phyloP scores from a whole-genome alignment of 1,284 basidiomycete species.

The Singerocomus rubriflavus region DNA sequence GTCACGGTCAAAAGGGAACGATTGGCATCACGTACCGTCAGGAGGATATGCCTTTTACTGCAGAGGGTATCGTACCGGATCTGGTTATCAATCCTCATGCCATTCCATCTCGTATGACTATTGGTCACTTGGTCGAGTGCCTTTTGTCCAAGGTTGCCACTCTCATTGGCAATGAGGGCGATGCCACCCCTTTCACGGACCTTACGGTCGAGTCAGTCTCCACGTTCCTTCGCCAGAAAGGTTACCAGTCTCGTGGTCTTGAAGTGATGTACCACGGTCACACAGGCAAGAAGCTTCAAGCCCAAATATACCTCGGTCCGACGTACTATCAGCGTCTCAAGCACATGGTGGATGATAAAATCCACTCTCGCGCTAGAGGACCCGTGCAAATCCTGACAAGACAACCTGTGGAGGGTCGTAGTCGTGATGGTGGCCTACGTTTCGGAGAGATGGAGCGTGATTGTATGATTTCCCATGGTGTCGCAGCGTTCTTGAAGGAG shows the following conservation, averaged over 20 bases:
- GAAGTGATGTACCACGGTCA: slow-evolving; percentile 99
- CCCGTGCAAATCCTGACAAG: slow-evolving; percentile 97
- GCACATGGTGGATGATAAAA: slow-evolving; percentile 99
- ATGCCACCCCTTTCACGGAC: slow-evolving; percentile 98
- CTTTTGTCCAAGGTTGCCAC: slow-evolving; percentile 95
- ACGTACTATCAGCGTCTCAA: slow-evolving; percentile 99
- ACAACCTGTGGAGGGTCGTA: slow-evolving; percentile 99
- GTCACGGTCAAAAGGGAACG: slow-evolving; percentile 99
- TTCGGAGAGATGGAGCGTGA: slow-evolving; percentile 99
- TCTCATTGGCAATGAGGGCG: slow-evolving; percentile 93
- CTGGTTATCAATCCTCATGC: slow-evolving; percentile 99
- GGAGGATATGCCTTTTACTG: slow-evolving; percentile 99
- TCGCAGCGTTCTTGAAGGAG: slow-evolving; percentile 96
- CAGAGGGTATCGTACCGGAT: slow-evolving; percentile 94
- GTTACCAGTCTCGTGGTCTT: slow-evolving; percentile 94
- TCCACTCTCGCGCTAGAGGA: slow-evolving; percentile 95
- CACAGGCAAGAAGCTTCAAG: slow-evolving; percentile 94
- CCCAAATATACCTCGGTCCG: slow-evolving; percentile 97
- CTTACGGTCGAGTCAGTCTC: slow-evolving; percentile 97
- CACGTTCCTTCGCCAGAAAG: slow-evolving; percentile 73
- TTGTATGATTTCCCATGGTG: slow-evolving; percentile 99
- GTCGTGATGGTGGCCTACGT: slow-evolving; percentile 96
- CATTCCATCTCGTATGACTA: slow-evolving; percentile 99
- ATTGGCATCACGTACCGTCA: slow-evolving; percentile 99
- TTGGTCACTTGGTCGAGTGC: slow-evolving; percentile 99